phyloP scores from a whole-genome alignment of 345 rosid species.

The Citrus maxima region DNA sequence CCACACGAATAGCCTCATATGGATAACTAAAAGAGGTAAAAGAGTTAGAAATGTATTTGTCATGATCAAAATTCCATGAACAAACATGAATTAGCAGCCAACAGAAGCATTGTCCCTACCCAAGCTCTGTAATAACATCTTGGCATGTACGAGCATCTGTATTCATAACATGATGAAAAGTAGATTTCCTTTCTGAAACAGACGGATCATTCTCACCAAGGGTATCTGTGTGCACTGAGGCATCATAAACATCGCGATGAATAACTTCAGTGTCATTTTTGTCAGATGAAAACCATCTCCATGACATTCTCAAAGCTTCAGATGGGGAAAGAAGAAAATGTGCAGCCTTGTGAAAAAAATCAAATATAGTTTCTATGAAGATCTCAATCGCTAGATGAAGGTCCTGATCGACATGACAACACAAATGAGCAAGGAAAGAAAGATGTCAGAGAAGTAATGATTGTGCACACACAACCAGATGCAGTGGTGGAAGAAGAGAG shows the following conservation, averaged over 20 bases:
- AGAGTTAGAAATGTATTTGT: conserved; percentile 1
- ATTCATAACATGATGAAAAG: conserved; percentile 62
- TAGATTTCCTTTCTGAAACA: conserved; percentile 44
- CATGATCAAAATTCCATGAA: background rate
- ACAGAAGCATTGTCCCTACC: conserved; percentile 46
- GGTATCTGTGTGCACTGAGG: conserved; percentile 45
- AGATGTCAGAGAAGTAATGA: conserved; percentile 6
- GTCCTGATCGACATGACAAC: conserved; percentile 50
- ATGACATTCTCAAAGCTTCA: conserved; percentile 37
- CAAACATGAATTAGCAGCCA: background rate
- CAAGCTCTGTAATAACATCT: conserved; percentile 95
- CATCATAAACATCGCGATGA: conserved; percentile 27
- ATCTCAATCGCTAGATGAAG: conserved; percentile 94
- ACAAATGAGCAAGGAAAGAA: background rate
- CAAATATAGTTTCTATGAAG: conserved; percentile 74
- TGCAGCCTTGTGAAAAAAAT: conserved; percentile 69
- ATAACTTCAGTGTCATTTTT: conserved; percentile 17
- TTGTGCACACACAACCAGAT: background rate
- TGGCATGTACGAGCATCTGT: conserved; percentile 92
- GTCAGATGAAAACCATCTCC: conserved; percentile 51
- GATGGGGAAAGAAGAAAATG: conserved; percentile 74
- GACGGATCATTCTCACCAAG: conserved; percentile 67
- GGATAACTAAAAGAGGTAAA: conserved; percentile 63
- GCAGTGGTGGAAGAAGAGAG: background rate
- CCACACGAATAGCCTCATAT: conserved; percentile 86